Base-by-base conservation (phyloP, 1,284 basidiomycete species). In the Coniophora puteana region DNA sequence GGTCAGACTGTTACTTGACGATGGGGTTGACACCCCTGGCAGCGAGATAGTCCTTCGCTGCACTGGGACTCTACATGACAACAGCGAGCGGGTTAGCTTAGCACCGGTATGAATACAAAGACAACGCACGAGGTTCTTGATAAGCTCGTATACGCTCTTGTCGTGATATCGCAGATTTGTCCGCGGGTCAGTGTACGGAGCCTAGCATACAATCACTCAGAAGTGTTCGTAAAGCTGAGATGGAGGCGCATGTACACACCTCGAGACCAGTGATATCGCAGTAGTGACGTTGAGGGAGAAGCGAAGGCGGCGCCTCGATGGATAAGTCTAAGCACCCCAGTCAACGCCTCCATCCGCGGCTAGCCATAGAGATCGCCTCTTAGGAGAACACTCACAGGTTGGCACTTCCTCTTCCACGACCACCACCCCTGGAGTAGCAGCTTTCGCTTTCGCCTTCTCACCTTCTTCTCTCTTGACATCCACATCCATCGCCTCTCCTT, bases 231-330 rank as follows among this genome's bases (percentile, higher is more conserved):
- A 30, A 38, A 8, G 32, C 29, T 14, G 18, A 14, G 23, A 11
- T 13, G 22, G 40, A 28, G 21, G 4, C 12, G 21, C 25, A 4
- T n/a, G n/a, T 28, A 51, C 66, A 12, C 42, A 85, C 88, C 62
- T 90, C 84, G 5, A 93, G 68, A 0, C 90, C 89, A 0, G 90
- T 93, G 5, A 93, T 88, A 61, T 93, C 90, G 54, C 90, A 93
- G 48, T 88, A 90, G 49, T 83, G 81, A 48, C 78, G 76, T 39
- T 81, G 80, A 3, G 90, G 90, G 5, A 88, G 65, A 1, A 93
- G 59, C 12, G 85, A 90, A 0, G 89, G 90, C 1, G 90, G 88
- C 7, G 90, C 89, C 55, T 93, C 90, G 35, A 93, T 89, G 1
- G 83, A 85, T 1, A 78, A 74, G 52, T 92, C 89, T 92, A 51